phyloP scores from a whole-genome alignment of 768 basidiomycete genomes.

The Lactifluus subvellereus region DNA sequence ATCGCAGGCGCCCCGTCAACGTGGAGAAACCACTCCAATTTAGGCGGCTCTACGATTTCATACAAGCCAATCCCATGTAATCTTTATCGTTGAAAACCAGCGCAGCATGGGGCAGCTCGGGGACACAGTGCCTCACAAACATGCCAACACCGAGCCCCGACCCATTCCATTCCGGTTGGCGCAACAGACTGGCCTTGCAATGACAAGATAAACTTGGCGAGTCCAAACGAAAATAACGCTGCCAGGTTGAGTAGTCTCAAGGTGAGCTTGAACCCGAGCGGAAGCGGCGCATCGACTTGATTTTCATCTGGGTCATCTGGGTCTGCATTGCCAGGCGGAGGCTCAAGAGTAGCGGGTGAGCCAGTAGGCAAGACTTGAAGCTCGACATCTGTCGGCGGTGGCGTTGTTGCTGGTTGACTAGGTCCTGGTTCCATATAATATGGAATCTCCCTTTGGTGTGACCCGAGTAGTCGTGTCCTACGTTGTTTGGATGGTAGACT shows the following conservation, averaged over 20 bases:
- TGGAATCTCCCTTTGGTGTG: too few relatives aligned
- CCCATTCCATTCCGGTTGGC: constrained; percentile 1
- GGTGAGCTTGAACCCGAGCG: constrained; percentile 4
- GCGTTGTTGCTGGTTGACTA: neutral
- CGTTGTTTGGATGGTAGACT: too few relatives aligned
- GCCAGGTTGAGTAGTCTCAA: constrained; percentile 1
- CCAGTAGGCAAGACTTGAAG: neutral
- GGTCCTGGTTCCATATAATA: neutral
- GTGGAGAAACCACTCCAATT: constrained; percentile 9
- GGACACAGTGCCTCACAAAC: neutral
- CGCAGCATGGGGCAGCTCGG: neutral
- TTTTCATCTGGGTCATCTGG: neutral
- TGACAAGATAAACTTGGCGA: constrained; percentile 1
- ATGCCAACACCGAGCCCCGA: neutral
- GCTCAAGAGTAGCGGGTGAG: neutral
- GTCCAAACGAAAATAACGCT: neutral
- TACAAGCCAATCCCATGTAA: constrained; percentile 4
- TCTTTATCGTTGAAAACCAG: neutral
- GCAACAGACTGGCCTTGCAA: neutral
- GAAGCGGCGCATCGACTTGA: neutral
- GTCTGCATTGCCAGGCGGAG: neutral
- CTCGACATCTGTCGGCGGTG: neutral
- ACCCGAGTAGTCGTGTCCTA: too few relatives aligned
- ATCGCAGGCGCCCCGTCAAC: constrained; percentile 1
- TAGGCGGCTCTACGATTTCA: neutral